phyloP scores from a whole-genome alignment of 2,329 filamentous ascomycete genomes.

The Exserohilum turcica region DNA sequence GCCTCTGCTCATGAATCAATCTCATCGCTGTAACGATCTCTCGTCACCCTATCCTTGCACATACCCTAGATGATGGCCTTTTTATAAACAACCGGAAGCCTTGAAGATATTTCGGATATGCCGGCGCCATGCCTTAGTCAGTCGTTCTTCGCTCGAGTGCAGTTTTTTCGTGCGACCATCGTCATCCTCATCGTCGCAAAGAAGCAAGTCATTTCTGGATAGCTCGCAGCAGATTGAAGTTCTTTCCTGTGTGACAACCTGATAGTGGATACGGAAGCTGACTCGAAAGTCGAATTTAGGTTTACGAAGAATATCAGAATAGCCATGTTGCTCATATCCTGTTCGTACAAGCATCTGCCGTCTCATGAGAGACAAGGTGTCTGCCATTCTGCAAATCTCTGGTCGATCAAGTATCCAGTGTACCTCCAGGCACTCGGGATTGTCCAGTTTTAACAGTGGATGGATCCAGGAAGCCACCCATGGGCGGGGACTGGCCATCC shows the following conservation, averaged over 20 bases:
- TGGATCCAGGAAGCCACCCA: slow-evolving; percentile 25
- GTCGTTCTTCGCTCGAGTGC: background rate
- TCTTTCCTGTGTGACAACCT: background rate
- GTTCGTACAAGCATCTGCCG: slow-evolving; percentile 18
- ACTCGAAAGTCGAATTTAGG: slow-evolving; percentile 7
- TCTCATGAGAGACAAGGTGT: slow-evolving; percentile 17
- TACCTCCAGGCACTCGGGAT: slow-evolving; percentile 20
- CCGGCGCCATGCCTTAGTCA: slow-evolving; percentile 1
- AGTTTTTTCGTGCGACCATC: background rate
- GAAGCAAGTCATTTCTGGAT: background rate
- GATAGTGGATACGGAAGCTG: slow-evolving; percentile 7
- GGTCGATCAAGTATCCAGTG: slow-evolving; percentile 24
- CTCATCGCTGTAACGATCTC: too few relatives aligned
- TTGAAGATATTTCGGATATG: slow-evolving; percentile 2
- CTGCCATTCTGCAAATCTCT: slow-evolving; percentile 18
- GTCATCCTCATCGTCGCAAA: background rate
- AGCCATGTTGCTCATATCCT: background rate
- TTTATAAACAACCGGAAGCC: slow-evolving; percentile 6
- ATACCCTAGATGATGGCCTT: too few relatives aligned
- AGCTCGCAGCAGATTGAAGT: background rate
- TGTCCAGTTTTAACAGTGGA: slow-evolving; percentile 20
- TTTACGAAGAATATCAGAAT: background rate
- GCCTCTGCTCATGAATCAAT: too few relatives aligned
- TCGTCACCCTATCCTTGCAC: too few relatives aligned
- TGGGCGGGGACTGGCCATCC: slow-evolving; percentile 9